These are phyloP conservation scores for Phytopythium montanum DNA, from an alignment of 352 stramenopile species.

Conservation along the genomic window DNA sequence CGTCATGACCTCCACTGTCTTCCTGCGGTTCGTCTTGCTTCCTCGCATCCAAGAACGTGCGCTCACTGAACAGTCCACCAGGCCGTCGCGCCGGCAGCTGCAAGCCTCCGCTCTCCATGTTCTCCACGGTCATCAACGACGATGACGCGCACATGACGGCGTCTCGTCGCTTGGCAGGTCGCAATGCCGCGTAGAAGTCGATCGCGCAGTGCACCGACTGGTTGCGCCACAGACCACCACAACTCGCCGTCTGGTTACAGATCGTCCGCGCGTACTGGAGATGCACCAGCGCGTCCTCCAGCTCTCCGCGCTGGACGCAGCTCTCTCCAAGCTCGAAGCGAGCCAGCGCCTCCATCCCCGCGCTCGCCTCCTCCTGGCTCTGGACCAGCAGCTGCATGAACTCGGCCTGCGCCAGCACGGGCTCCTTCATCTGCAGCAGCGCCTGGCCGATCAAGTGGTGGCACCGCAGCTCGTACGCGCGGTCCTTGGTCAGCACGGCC, in stretches of 20 bases:
- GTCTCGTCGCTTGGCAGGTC: slow-evolving; percentile 20
- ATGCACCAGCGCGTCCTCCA: slow-evolving; percentile 30
- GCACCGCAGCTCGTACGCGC: slow-evolving; percentile 36
- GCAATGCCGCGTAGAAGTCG: slow-evolving; percentile 44
- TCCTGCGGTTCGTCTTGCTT: slow-evolving; percentile 2
- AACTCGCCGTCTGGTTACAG: slow-evolving; percentile 45
- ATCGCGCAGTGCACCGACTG: slow-evolving; percentile 50
- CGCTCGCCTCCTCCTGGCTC: slow-evolving; percentile 31
- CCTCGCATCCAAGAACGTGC: not conserved
- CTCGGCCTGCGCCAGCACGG: slow-evolving; percentile 32
- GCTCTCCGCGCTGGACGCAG: slow-evolving; percentile 30
- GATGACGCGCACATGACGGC: slow-evolving; percentile 22
- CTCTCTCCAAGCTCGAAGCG: slow-evolving; percentile 50
- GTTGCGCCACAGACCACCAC: slow-evolving; percentile 24
- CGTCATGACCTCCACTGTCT: not conserved
- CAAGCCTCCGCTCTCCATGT: not conserved
- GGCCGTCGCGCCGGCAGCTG: not conserved
- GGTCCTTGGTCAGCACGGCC: slow-evolving; percentile 28
- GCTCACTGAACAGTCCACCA: not conserved
- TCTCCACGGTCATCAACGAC: not conserved
- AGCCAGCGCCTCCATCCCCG: slow-evolving; percentile 40
- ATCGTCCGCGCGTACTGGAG: slow-evolving; percentile 36
- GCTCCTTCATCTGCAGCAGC: slow-evolving; percentile 31
- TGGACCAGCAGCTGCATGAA: slow-evolving; percentile 35
- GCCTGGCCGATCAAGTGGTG: slow-evolving; percentile 36